A percentile compares a stretch with the other conserved stretches of the same genome.
Evolutionary conservation across 768 basidiomycete species (phyloP).

Genomic region (Termitomyces sp.): DNA sequence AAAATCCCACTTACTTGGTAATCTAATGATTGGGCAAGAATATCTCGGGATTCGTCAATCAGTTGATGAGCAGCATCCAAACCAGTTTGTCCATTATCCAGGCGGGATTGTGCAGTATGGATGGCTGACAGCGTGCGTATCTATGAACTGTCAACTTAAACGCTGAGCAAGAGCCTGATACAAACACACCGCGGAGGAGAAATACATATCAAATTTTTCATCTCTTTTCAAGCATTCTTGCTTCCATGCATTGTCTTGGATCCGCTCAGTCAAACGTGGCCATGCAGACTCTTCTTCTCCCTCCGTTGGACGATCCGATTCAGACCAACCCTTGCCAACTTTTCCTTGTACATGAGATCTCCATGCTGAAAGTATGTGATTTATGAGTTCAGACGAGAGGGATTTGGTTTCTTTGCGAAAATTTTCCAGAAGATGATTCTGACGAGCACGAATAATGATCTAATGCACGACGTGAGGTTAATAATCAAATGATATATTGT

Average conservation of each 20-base stretch:
- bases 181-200: slow-evolving; percentile 67
- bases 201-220: slow-evolving; percentile 92
- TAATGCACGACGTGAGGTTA: slow-evolving; percentile 26
- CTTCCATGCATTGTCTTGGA: slow-evolving; percentile 61
- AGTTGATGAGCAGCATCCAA: slow-evolving; percentile 50
- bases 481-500: slow-evolving; percentile 12
- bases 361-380: slow-evolving; percentile 63
- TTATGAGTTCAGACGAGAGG: slow-evolving; percentile 58
- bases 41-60: slow-evolving; percentile 73
- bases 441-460: slow-evolving; percentile 93
- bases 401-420: slow-evolving; percentile 52
- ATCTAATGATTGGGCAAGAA: slow-evolving; percentile 73
- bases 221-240: slow-evolving; percentile 70
- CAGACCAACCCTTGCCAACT: slow-evolving; percentile 61
- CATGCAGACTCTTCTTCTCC: slow-evolving; percentile 56
- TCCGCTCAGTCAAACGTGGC: slow-evolving; percentile 47
- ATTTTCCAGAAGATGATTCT: slow-evolving; percentile 64
- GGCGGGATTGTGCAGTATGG: slow-evolving; percentile 38
- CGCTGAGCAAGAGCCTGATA: slow-evolving; percentile 16
- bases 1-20: slow-evolving; percentile 49
- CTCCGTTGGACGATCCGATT: slow-evolving; percentile 39
- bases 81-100: slow-evolving; percentile 39
- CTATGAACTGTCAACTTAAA: slow-evolving; percentile 30
- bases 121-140: slow-evolving; percentile 51
- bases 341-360: slow-evolving; percentile 56